Conservation (phyloP, 345 rosid species). For the Salix caprea region DNA sequence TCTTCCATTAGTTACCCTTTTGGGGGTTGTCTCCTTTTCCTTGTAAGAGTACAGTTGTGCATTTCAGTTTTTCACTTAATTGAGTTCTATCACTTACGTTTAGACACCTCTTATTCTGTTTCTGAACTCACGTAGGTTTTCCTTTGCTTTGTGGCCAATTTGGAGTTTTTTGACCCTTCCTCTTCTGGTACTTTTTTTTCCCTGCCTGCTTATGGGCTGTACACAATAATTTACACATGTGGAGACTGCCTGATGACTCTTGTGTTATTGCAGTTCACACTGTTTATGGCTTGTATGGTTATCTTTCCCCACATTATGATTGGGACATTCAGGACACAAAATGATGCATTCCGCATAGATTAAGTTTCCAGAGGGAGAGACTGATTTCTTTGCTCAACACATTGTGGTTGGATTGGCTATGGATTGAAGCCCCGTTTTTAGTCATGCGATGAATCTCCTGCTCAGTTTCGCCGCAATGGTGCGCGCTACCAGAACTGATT, state of each 20-base stretch:
- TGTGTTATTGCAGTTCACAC: constrained; percentile 68
- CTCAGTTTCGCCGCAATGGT: constrained; percentile 11
- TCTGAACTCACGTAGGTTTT: constrained; percentile 45
- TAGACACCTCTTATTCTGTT: constrained; percentile 10
- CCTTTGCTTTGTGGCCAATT: constrained; percentile 86
- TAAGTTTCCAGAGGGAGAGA: constrained; percentile 31
- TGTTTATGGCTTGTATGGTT: constrained; percentile 89
- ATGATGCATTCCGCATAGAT: constrained; percentile 67
- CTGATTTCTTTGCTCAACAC: constrained; percentile 20
- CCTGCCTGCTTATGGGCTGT: neutral
- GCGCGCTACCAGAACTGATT: neutral
- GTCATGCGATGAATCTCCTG: neutral
- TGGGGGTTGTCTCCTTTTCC: constrained; percentile 78
- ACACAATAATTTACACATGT: constrained; percentile 1
- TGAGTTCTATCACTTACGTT: neutral
- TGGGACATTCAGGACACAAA: constrained; percentile 59
- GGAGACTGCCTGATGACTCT: constrained; percentile 9
- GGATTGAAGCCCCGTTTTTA: constrained; percentile 3
- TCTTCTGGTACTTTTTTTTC: constrained; percentile 57
- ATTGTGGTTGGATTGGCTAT: constrained; percentile 10
- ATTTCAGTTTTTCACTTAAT: constrained; percentile 6
- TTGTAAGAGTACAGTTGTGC: constrained; percentile 47
- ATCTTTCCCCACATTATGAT: constrained; percentile 69
- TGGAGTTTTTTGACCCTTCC: constrained; percentile 96
- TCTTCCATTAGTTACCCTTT: constrained; percentile 77